A percentile compares a stretch with the other conserved stretches of the same genome.
phyloP scores from a whole-genome alignment of 2,329 filamentous ascomycete species.

The Furcasterigmium sp. region DNA sequence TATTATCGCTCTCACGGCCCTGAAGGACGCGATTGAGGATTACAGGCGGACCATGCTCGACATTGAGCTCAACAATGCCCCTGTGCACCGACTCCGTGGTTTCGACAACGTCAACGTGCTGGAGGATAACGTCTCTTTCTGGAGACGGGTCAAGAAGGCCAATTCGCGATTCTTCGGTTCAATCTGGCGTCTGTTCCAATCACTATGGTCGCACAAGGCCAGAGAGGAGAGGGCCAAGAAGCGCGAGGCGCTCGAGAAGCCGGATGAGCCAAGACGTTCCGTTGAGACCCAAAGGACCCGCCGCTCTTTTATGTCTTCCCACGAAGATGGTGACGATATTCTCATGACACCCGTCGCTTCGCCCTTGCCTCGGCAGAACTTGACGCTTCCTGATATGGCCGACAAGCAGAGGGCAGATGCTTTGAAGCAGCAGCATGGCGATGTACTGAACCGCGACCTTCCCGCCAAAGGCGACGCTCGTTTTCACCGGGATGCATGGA shows the following conservation, averaged over 20 bases:
- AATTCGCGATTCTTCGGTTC: slow-evolving; percentile 57
- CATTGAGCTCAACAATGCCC: slow-evolving; percentile 92
- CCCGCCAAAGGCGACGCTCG: slow-evolving; percentile 64
- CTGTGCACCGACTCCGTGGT: slow-evolving; percentile 80
- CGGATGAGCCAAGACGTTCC: slow-evolving; percentile 48
- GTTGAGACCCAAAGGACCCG: slow-evolving; percentile 54
- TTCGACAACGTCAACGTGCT: slow-evolving; percentile 93
- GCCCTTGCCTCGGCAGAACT: slow-evolving; percentile 48
- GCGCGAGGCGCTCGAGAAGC: slow-evolving; percentile 33
- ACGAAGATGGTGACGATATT: slow-evolving; percentile 59
- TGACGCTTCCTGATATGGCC: slow-evolving; percentile 31
- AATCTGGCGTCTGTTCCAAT: slow-evolving; percentile 42
- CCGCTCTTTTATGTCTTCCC: slow-evolving; percentile 49
- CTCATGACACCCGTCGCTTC: slow-evolving; percentile 96
- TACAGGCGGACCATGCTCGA: slow-evolving; percentile 88
- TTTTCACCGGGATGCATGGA: slow-evolving; percentile 94
- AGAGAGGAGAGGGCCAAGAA: slow-evolving; percentile 41
- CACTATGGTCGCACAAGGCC: slow-evolving; percentile 46
- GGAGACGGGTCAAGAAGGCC: slow-evolving; percentile 89
- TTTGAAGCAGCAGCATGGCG: slow-evolving; percentile 41
- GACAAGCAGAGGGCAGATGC: slow-evolving; percentile 28
- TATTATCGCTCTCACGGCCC: slow-evolving; percentile 79
- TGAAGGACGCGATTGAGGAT: slow-evolving; percentile 96
- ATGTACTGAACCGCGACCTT: slow-evolving; percentile 68
- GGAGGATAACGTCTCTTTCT: slow-evolving; percentile 77